Evolutionary conservation across 1,284 basidiomycete genomes (phyloP), one percentile per base, ranked within the genome.

Genomic region (Mycena sp.): DNA sequence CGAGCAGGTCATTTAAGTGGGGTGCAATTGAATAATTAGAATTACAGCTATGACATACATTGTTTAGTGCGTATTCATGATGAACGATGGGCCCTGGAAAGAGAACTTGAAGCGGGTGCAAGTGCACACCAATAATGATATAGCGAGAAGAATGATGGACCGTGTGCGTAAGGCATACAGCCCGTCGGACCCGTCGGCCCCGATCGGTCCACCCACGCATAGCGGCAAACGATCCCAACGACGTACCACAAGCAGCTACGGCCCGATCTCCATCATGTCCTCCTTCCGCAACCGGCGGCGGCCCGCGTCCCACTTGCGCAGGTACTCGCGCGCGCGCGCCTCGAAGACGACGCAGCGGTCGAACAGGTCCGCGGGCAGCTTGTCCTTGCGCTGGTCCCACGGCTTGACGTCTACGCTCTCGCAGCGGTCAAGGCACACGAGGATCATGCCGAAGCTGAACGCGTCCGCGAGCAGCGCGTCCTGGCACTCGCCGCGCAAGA

Each of bases 361-460:
- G 63, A 91, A 84, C 54, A 91, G 80, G 63, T 85, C 85, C 35
- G 80, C 78, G 1, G 90, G 91, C 1, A 91, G 75, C 57, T 85
- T 69, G 72, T 93, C 91, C 73, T 88, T 88, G 71, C 87, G 79
- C 77, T 92, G 90, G 29, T 91, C 88, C 87, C 87, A 91, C 25
- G 90, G 90, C 70, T 89, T 90, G 63, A 91, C 82, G 73, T 92
- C 91, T 57, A 93, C 87, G 44, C 84, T 77, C 68, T 87, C 85
- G 68, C 89, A 88, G 28, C 87, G 83, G 73, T 93, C 92, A 50
- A 94, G 76, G 70, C 91, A 91, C 12, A 92, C 85, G 45, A 93
- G 79, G 62, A 93, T 84, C 83, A 94, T 89, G 64, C 92, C 92
- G 72, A 94, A 92, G 73, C 89, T 89, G 72, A 93, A 94, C 59